These are phyloP conservation scores for Trametes versicolor DNA, from an alignment of 1,284 basidiomycete species.

Conservation along the genomic window DNA sequence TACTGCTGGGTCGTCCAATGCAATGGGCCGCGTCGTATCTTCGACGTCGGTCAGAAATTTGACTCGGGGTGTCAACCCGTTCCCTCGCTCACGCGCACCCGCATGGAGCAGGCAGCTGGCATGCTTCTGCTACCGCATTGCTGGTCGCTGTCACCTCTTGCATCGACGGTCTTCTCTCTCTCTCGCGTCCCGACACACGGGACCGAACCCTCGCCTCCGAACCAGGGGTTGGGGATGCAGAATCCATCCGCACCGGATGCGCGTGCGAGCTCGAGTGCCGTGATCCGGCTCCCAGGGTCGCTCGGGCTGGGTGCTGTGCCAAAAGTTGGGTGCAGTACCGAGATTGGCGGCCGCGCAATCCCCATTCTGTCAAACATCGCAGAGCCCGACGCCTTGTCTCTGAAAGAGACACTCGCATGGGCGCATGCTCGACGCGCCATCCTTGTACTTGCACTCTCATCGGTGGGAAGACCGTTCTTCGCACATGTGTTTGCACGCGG, in stretches of 20 bases:
- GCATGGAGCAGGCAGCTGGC: not conserved
- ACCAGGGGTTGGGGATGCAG: not conserved
- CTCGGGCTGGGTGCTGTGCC: not conserved
- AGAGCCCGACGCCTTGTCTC: not conserved
- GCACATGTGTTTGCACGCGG: not conserved
- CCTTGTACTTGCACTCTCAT: not conserved
- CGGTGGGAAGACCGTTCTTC: not conserved
- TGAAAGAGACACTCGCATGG: not conserved
- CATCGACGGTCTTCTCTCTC: not conserved
- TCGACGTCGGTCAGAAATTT: not conserved
- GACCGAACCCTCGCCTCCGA: not conserved
- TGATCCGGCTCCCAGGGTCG: slow-evolving; percentile 3
- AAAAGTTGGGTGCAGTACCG: not conserved
- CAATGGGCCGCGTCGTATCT: not conserved
- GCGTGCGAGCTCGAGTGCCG: not conserved
- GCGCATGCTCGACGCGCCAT: not conserved
- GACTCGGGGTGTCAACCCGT: not conserved
- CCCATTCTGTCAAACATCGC: not conserved
- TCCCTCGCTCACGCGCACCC: slow-evolving; percentile 1
- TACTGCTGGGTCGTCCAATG: not conserved
- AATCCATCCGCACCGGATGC: not conserved
- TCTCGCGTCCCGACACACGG: not conserved
- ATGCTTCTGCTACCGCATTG: not conserved
- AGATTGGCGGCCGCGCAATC: not conserved
- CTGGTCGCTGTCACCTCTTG: not conserved